These are phyloP conservation scores for Tephrocybe sp. DNA, from an alignment of 768 basidiomycete species.

Conservation along the genomic window DNA sequence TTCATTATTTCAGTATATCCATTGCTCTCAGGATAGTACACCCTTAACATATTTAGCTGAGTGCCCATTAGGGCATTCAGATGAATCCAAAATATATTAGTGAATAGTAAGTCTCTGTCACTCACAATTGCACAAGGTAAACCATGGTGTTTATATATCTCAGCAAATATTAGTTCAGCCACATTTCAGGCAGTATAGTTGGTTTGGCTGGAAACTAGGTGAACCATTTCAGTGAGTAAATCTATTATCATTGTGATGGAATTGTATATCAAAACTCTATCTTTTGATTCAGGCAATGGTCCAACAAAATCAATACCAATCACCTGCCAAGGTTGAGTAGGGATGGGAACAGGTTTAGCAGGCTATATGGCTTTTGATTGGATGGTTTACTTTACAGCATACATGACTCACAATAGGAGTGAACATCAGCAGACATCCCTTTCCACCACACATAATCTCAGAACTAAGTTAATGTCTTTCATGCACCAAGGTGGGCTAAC, in stretches of 20 bases:
- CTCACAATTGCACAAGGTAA: neutral
- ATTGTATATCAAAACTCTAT: neutral
- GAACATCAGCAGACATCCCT: slow-evolving; percentile 14
- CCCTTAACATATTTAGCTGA: neutral
- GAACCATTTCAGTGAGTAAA: neutral
- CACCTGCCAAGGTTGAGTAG: neutral
- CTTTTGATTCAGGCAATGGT: neutral
- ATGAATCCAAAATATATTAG: neutral
- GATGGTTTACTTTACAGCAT: neutral
- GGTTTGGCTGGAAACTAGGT: neutral
- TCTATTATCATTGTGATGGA: neutral
- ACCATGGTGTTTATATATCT: neutral
- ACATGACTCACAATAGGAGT: neutral
- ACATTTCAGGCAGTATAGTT: neutral
- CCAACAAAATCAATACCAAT: slow-evolving; percentile 2
- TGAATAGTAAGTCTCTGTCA: neutral
- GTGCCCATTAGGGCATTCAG: neutral
- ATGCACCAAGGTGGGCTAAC: slow-evolving; percentile 25
- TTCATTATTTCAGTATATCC: neutral
- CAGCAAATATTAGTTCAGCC: neutral
- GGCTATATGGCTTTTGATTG: neutral
- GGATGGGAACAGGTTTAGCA: neutral
- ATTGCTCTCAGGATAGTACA: neutral
- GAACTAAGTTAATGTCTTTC: slow-evolving; percentile 29
- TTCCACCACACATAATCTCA: slow-evolving; percentile 17